Evolutionary conservation across 2,329 filamentous ascomycete genomes (phyloP).

Genomic region (Emydomyces testavorans): DNA sequence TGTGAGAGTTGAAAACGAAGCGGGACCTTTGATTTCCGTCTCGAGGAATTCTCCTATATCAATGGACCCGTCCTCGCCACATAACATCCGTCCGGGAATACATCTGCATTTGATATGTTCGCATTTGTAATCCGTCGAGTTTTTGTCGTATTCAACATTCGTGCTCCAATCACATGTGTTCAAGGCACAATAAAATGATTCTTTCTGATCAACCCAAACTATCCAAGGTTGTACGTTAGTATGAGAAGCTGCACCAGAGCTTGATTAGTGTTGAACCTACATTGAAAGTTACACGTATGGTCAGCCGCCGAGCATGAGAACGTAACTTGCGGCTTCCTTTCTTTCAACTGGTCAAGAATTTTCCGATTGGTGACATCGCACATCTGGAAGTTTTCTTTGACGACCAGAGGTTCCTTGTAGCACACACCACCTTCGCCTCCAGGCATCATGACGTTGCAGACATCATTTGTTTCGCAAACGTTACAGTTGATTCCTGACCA

Average conservation of each 20-base stretch:
- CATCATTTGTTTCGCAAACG: conserved; percentile 72
- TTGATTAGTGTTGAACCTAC: conserved; percentile 38
- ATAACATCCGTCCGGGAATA: conserved; percentile 84
- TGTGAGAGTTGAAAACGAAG: conserved; percentile 60
- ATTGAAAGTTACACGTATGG: conserved; percentile 85
- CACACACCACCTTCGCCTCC: conserved; percentile 72
- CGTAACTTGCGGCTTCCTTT: conserved; percentile 80
- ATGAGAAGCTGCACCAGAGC: background rate
- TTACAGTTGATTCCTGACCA: conserved; percentile 98
- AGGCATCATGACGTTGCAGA: conserved; percentile 80
- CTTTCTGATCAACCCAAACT: conserved; percentile 90
- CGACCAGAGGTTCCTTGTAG: conserved; percentile 78
- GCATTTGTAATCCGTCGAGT: conserved; percentile 76
- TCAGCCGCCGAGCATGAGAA: conserved; percentile 74
- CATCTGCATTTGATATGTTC: conserved; percentile 76
- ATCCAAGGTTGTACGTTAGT: conserved; percentile 16
- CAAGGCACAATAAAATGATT: conserved; percentile 93
- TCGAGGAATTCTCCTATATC: conserved; percentile 83
- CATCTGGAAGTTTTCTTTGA: conserved; percentile 94
- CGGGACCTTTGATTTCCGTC: conserved; percentile 74
- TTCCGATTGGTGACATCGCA: conserved; percentile 95
- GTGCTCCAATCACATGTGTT: conserved; percentile 65
- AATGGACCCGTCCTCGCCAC: conserved; percentile 79
- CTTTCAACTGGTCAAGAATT: conserved; percentile 75
- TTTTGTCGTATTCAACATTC: conserved; percentile 56